Conservation (phyloP, 2,329 filamentous ascomycete genomes). For the Colletotrichum orchidophilum region DNA sequence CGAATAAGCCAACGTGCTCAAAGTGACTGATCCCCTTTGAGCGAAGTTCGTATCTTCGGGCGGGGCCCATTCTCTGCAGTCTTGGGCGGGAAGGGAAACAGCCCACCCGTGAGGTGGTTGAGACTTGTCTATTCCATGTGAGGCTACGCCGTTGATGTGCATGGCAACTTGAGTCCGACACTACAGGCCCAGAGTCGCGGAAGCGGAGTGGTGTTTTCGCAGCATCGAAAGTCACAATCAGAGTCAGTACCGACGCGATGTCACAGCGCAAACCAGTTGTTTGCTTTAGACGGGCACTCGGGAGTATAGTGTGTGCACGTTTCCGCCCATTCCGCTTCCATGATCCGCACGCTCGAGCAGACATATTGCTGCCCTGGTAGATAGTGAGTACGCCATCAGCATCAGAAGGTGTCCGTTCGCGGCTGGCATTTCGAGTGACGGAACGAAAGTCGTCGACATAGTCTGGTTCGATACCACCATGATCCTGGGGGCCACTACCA, state of each 20-base stretch:
- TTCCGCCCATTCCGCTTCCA: not conserved
- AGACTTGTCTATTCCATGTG: not conserved
- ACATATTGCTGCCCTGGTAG: no score
- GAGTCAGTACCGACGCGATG: not conserved
- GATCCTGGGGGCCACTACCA: constrained; percentile 6
- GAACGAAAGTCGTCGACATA: not conserved
- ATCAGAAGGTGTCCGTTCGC: not conserved
- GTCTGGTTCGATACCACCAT: constrained; percentile 15
- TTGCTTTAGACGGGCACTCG: not conserved
- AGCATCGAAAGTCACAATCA: not conserved
- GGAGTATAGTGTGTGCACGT: not conserved
- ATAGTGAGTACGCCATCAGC: no score
- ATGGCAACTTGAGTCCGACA: no score
- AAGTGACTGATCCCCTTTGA: not conserved
- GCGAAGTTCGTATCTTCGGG: not conserved
- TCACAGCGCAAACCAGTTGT: not conserved
- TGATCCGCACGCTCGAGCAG: no score
- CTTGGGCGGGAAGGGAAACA: not conserved
- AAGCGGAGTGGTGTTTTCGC: not conserved
- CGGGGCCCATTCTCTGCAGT: not conserved
- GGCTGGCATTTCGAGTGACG: not conserved
- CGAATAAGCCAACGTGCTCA: not conserved
- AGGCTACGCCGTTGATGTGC: not conserved
- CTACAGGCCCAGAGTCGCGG: not conserved
- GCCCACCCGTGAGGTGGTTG: not conserved